These are phyloP conservation scores for Naganishia antarctica DNA, from an alignment of 768 basidiomycete genomes.

Conservation along the genomic window DNA sequence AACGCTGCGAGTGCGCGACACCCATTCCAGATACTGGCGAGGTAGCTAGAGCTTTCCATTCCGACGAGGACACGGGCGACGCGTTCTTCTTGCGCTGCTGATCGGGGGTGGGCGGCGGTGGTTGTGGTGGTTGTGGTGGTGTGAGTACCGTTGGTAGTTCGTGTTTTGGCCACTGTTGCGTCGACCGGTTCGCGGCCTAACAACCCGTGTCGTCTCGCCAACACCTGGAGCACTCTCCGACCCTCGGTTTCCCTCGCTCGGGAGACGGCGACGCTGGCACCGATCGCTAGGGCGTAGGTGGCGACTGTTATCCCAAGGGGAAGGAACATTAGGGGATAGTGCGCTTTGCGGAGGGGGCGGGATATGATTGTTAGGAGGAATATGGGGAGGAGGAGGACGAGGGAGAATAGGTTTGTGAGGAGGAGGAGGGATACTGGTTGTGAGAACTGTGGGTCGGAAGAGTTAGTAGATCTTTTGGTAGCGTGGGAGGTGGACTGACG, in stretches of 20 bases:
- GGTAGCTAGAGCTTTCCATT: conserved; percentile 36
- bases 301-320: conserved; percentile 37
- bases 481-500: conserved; percentile 27
- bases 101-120: not conserved
- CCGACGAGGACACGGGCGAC: conserved; percentile 42
- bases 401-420: conserved; percentile 42
- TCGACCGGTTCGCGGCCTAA: not conserved
- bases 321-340: conserved; percentile 41
- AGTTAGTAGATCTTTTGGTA: not conserved
- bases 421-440: conserved; percentile 47
- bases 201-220: conserved; percentile 31
- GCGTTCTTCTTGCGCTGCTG: conserved; percentile 33
- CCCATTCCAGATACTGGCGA: conserved; percentile 35
- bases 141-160: not conserved
- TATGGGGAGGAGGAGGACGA: conserved; percentile 40
- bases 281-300: conserved; percentile 38
- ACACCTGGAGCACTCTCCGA: conserved; percentile 38
- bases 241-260: conserved; percentile 40
- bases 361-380: conserved; percentile 42
- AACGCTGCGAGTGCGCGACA: conserved; percentile 39
- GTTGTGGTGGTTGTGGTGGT: not conserved
- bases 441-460: conserved; percentile 37
- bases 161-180: conserved; percentile 1
- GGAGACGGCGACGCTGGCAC: conserved; percentile 43
- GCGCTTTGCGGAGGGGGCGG: conserved; percentile 31